Conservation (phyloP, 73 alveolate genomes). For the Paramecium sexaurelia region DNA sequence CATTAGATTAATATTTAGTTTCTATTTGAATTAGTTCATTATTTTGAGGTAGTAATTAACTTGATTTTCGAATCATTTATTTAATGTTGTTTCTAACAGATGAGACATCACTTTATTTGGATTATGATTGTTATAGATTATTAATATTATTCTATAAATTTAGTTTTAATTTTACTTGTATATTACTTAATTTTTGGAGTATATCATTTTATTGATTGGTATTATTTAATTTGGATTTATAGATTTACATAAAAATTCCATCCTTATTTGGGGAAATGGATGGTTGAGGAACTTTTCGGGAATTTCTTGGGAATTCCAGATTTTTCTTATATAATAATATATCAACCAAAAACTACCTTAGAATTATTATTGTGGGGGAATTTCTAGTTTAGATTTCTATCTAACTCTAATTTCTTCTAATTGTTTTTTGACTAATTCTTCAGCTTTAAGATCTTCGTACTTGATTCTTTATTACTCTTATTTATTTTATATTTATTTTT, state of each 20-base stretch:
- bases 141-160: neutral
- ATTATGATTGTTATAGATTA: neutral
- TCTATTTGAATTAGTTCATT: neutral
- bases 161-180: neutral
- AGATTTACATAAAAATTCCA: neutral
- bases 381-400: neutral
- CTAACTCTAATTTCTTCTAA: neutral
- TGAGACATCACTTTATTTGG: neutral
- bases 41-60: neutral
- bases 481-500: neutral
- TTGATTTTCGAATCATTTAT: neutral
- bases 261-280: neutral
- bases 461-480: neutral
- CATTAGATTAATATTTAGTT: neutral
- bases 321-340: slow-evolving; percentile 31
- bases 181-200: neutral
- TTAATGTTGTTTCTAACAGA: neutral
- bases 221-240: neutral
- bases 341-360: slow-evolving; percentile 23
- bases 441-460: neutral
- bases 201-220: neutral
- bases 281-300: neutral
- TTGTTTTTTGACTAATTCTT: neutral
- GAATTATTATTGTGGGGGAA: neutral
- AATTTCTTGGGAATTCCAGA: neutral